phyloP scores from a whole-genome alignment of 2,329 filamentous ascomycete genomes.

The Aspergillus hiratsukae region DNA sequence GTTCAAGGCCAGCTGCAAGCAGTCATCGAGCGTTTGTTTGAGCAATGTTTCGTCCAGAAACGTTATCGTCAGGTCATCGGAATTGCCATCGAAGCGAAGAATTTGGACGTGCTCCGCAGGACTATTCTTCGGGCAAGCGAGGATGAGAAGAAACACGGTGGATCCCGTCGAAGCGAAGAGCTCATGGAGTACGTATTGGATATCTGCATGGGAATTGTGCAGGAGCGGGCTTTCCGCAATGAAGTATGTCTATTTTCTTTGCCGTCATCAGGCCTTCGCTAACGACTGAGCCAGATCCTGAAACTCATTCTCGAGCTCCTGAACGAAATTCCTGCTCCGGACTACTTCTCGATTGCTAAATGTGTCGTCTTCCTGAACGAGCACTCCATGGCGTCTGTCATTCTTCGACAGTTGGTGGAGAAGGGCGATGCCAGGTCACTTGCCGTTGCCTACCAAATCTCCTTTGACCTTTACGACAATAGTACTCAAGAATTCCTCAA shows the following conservation, averaged over 20 bases:
- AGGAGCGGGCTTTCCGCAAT: slow-evolving; percentile 80
- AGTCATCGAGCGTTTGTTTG: slow-evolving; percentile 85
- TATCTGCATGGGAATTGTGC: slow-evolving; percentile 96
- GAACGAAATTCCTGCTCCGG: slow-evolving; percentile 84
- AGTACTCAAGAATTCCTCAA: slow-evolving; percentile 94
- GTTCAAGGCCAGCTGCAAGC: slow-evolving; percentile 76
- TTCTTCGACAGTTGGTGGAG: slow-evolving; percentile 76
- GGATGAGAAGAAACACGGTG: slow-evolving; percentile 67
- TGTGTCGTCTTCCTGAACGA: slow-evolving; percentile 95
- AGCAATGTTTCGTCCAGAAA: slow-evolving; percentile 78
- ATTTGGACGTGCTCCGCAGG: slow-evolving; percentile 77
- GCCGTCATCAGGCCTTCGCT: neutral
- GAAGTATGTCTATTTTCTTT: slow-evolving; percentile 44
- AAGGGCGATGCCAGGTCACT: slow-evolving; percentile 73
- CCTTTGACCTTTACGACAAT: slow-evolving; percentile 97
- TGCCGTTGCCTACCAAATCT: slow-evolving; percentile 91
- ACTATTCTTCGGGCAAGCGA: slow-evolving; percentile 87
- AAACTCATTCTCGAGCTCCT: slow-evolving; percentile 91
- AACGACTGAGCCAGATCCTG: slow-evolving; percentile 58
- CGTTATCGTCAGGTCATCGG: slow-evolving; percentile 94
- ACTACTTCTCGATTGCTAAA: slow-evolving; percentile 97
- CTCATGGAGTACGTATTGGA: slow-evolving; percentile 94
- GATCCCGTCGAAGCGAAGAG: slow-evolving; percentile 69
- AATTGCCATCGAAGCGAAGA: slow-evolving; percentile 92
- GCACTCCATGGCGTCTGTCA: slow-evolving; percentile 80